phyloP scores from a whole-genome alignment of 169 alveolate genomes.

The Toxoplasma gondii region DNA sequence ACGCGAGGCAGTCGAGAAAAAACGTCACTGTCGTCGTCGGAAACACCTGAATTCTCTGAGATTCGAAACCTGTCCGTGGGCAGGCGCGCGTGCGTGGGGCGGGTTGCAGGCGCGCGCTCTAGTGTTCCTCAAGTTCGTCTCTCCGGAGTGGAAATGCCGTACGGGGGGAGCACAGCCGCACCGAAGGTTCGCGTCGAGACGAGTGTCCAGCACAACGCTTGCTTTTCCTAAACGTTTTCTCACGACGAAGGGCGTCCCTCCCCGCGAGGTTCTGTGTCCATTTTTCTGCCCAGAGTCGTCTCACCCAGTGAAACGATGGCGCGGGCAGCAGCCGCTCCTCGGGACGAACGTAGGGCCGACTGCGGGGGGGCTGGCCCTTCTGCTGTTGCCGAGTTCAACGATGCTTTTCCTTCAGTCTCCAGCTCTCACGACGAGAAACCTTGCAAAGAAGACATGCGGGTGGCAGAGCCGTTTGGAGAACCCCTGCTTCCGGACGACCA shows the following conservation, averaged over 20 bases:
- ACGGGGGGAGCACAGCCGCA: no score
- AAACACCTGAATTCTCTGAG: no score
- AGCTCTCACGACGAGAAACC: not conserved
- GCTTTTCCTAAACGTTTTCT: not conserved
- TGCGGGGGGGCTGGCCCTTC: not conserved
- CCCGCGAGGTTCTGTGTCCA: not conserved
- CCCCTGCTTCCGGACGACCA: not conserved
- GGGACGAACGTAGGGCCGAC: constrained; percentile 9
- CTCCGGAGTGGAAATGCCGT: not conserved
- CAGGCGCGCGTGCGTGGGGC: constrained; percentile 2
- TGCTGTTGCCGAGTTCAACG: not conserved
- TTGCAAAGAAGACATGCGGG: not conserved
- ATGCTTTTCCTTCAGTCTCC: not conserved
- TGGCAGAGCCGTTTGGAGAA: not conserved
- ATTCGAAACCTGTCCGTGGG: not conserved
- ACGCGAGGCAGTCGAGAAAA: no score
- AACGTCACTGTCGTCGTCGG: no score
- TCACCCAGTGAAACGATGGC: constrained; percentile 8
- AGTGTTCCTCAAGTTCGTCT: not conserved
- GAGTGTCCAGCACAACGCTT: not conserved
- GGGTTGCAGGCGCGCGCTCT: not conserved
- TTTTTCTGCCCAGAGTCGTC: not conserved
- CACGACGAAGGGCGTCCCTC: not conserved
- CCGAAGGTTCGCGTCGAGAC: not conserved
- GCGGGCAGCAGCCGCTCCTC: constrained; percentile 33